Percentiles rank a stretch among this genome's conserved stretches.
phyloP scores from a whole-genome alignment of 2,329 filamentous ascomycete genomes.

The Epichloe festucae region DNA sequence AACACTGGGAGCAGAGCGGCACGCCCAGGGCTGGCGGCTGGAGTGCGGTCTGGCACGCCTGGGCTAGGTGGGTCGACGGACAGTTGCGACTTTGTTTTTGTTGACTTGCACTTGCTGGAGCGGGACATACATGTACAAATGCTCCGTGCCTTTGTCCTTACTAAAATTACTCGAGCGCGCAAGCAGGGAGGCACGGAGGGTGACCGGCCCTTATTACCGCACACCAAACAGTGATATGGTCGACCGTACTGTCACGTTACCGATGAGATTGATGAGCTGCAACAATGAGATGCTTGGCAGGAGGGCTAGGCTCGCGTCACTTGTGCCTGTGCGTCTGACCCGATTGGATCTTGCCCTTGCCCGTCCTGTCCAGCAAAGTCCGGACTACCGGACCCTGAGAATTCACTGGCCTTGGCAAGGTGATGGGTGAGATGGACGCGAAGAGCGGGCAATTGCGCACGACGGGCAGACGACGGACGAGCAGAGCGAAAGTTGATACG shows the following conservation, averaged over 20 bases:
- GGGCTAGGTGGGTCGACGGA: not conserved
- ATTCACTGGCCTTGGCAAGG: not conserved
- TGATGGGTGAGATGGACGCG: not conserved
- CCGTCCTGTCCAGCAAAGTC: not conserved
- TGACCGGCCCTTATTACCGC: too few species aligned
- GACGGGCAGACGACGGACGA: too few species aligned
- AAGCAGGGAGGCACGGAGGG: too few species aligned
- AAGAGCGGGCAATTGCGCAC: not conserved
- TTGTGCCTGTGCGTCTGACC: not conserved
- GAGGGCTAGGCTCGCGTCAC: not conserved
- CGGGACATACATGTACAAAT: too few species aligned
- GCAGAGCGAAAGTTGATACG: too few species aligned
- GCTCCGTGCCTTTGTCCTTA: not conserved
- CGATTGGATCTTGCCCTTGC: not conserved
- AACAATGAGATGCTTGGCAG: not conserved
- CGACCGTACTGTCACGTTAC: not conserved
- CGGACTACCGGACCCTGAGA: not conserved
- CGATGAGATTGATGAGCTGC: not conserved
- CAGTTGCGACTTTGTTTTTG: not conserved
- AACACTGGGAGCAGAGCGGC: not conserved
- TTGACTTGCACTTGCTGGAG: not conserved
- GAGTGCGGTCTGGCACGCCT: too few species aligned
- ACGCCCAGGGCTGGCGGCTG: not conserved
- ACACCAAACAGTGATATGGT: too few species aligned
- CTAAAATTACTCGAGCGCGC: not conserved